phyloP scores from a whole-genome alignment of 148 eudicot genomes.

The Chenopodium formosanum region DNA sequence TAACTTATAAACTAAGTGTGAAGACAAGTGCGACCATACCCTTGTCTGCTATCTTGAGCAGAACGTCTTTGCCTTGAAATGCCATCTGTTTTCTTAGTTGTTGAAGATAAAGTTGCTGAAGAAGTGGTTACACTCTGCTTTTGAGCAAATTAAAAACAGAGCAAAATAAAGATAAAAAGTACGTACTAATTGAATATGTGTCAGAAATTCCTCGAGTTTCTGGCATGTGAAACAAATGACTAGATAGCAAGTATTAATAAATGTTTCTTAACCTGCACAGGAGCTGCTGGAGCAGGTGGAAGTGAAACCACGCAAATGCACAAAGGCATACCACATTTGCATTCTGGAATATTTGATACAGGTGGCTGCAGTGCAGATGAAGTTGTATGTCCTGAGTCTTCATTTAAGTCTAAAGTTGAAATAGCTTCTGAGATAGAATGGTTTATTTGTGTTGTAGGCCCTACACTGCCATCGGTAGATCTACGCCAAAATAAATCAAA shows the following conservation, averaged over 20 bases:
- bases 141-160: slow-evolving; percentile 22
- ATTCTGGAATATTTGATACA: slow-evolving; percentile 42
- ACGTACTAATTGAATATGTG: no score
- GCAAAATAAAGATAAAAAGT: not conserved
- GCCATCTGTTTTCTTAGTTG: slow-evolving; percentile 54
- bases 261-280: slow-evolving; percentile 38
- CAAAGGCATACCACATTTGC: slow-evolving; percentile 99
- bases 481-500: slow-evolving; percentile 31
- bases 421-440: slow-evolving; percentile 51
- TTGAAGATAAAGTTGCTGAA: slow-evolving; percentile 37
- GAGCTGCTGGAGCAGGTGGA: slow-evolving; percentile 41
- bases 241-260: slow-evolving; percentile 11
- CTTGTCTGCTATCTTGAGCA: slow-evolving; percentile 52
- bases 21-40: slow-evolving; percentile 41
- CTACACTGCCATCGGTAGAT: slow-evolving; percentile 32
- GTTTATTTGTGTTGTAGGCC: slow-evolving; percentile 39
- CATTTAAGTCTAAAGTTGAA: slow-evolving; percentile 60
- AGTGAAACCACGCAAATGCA: slow-evolving; percentile 82
- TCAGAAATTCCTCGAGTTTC: no score
- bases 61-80: slow-evolving; percentile 52
- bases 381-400: slow-evolving; percentile 38
- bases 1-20: not conserved
- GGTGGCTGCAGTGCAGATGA: slow-evolving; percentile 33
- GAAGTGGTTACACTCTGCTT: slow-evolving; percentile 37
- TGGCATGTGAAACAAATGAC: not conserved